phyloP scores from a whole-genome alignment of 2,329 filamentous ascomycete genomes.

The Rhexocercosporidium sp. region DNA sequence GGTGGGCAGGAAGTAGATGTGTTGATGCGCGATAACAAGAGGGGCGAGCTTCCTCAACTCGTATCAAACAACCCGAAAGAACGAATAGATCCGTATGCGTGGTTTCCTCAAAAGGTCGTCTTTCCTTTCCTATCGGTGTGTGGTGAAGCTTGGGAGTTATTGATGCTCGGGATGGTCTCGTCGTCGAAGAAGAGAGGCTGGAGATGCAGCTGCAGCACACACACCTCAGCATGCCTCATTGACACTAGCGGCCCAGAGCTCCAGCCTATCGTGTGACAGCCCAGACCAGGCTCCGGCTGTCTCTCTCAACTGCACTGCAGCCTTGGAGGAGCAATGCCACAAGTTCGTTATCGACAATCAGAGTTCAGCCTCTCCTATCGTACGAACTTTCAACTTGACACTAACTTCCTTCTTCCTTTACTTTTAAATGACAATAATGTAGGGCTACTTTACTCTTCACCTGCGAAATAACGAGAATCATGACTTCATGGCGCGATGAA shows the following conservation, averaged over 20 bases:
- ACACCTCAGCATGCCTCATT: constrained; percentile 5
- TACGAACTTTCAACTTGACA: neutral
- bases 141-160: constrained; percentile 11
- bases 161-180: constrained; percentile 20
- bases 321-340: constrained; percentile 14
- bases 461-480: constrained; percentile 22
- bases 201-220: neutral
- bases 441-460: neutral
- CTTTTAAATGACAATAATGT: neutral
- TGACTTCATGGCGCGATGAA: constrained; percentile 71
- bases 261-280: constrained; percentile 25
- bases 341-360: constrained; percentile 1
- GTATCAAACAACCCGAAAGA: neutral
- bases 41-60: neutral
- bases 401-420: neutral
- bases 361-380: constrained; percentile 8
- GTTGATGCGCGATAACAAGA: constrained; percentile 33
- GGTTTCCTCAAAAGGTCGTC: neutral
- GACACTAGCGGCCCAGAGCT: constrained; percentile 24
- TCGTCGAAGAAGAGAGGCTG: constrained; percentile 13
- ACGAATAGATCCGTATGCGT: neutral
- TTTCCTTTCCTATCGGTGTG: neutral
- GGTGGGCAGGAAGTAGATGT: constrained; percentile 11
- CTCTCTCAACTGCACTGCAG: constrained; percentile 20
- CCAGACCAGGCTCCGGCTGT: neutral